Evolutionary conservation across 140 eudicot species (phyloP), one percentile per base, ranked within the genome.

Genomic region (Ambrosia hybrid): DNA sequence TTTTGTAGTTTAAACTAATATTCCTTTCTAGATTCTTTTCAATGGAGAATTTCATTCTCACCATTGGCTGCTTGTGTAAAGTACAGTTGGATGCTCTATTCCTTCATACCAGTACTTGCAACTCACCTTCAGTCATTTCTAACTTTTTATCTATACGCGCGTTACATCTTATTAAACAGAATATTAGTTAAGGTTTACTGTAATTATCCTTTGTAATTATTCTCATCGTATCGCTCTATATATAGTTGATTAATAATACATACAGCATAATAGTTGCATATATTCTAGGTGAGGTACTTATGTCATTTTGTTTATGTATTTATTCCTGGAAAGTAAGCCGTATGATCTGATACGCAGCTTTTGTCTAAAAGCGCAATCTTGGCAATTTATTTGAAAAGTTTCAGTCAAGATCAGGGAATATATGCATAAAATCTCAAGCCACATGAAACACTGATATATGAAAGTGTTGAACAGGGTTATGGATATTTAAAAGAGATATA

Each of bases 31-130:
- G 69, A 67, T 67, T 75, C 51, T 66, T 36, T 66, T 45, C 9
- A 56, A 30, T 21, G 37, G 36, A 26, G 9, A 49, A 38, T 64
- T 73, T 64, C 56, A 13, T 64, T 53, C 7, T 59, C 78, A 53
- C 73, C 79, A 75, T 75, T 65, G 79, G 73, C 68, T 67, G 68
- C 60, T 67, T 57, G 38, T 55, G 49, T 41, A 66, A 37, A 57
- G 46, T 57, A 53, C 60, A 55, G 63, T 56, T 16, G n/a, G 38
- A 57, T 73, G 77, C 36, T 49, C 43, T 61, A 33, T 60, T 61
- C 48, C 17, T n/a, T 43, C 51, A 13, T 56, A 9, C 51, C 16
- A 56, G 17, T 39, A 21, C 30, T 21, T 34, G 15, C 17, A 57
- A 55, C 5, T 3, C 6, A 39, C 45, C 6, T 39, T 39, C 45